These are phyloP conservation scores for Zygnema circumcarinatum DNA, from an alignment of 139 green algal genomes.

Conservation along the genomic window DNA sequence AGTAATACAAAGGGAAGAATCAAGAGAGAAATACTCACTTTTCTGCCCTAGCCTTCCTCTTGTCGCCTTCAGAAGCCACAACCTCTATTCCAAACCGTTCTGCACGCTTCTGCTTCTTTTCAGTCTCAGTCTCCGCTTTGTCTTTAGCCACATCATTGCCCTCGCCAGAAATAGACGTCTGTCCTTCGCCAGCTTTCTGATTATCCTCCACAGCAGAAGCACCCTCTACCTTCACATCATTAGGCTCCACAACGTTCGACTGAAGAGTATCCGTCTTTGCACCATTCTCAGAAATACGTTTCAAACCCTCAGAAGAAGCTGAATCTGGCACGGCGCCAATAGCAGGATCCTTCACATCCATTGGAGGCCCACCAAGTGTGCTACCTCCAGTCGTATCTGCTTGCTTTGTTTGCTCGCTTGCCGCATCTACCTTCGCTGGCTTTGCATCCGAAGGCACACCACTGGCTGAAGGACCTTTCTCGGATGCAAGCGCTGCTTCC, in stretches of 20 bases:
- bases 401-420: too few species aligned
- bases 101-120: slow-evolving; percentile 16
- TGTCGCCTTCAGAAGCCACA: background rate
- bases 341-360: background rate
- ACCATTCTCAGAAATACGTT: too few species aligned
- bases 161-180: background rate
- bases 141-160: background rate
- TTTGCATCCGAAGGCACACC: too few species aligned
- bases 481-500: background rate
- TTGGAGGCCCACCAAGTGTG: background rate
- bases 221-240: background rate
- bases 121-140: background rate
- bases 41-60: slow-evolving; percentile 11
- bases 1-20: background rate
- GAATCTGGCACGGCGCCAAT: background rate
- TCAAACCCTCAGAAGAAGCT: too few species aligned
- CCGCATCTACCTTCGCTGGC: background rate
- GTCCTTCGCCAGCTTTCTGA: background rate
- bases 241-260: background rate
- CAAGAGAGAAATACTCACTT: slow-evolving; percentile 14
- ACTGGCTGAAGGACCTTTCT: background rate
- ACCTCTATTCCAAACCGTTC: slow-evolving; percentile 4
- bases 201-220: background rate
- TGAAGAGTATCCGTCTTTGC: background rate
- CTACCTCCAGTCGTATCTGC: too few species aligned